Percentiles rank a stretch among this genome's conserved stretches.
Conservation (phyloP, 768 basidiomycete species). For the Serendipita sp. region DNA sequence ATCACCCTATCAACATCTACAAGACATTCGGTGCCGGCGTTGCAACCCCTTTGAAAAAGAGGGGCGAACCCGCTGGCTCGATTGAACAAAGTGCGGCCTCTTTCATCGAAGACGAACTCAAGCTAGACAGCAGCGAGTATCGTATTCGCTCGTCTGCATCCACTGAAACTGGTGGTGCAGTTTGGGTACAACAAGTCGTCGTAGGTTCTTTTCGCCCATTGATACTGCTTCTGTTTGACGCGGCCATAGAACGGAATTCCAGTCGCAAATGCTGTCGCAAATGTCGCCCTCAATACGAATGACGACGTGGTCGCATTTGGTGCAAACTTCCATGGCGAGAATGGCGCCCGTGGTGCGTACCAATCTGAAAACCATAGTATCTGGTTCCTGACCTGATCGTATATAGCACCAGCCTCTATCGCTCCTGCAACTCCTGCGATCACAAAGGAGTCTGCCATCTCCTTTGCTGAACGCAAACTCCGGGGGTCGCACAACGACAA, state of each 20-base stretch:
- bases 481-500: constrained; percentile 27
- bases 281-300: constrained; percentile 28
- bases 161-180: neutral
- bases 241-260: constrained; percentile 20
- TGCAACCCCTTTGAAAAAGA: neutral
- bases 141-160: neutral
- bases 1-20: neutral
- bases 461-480: constrained; percentile 24
- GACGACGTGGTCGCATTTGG: constrained; percentile 29
- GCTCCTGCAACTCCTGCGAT: constrained; percentile 25
- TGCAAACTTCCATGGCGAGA: constrained; percentile 31
- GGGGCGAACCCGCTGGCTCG: neutral
- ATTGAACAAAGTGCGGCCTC: neutral
- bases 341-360: constrained; percentile 26
- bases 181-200: neutral
- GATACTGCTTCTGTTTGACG: neutral
- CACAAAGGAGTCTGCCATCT: constrained; percentile 22
- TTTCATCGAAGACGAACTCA: neutral
- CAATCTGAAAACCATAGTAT: neutral
- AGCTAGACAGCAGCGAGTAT: neutral
- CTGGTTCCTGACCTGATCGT: neutral
- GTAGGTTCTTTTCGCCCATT: neutral
- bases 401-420: constrained; percentile 7
- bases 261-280: constrained; percentile 28
- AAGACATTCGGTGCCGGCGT: neutral